Evolutionary conservation across 495 filamentous ascomycete genomes (phyloP).

Genomic region (Trichoderma reesei): DNA sequence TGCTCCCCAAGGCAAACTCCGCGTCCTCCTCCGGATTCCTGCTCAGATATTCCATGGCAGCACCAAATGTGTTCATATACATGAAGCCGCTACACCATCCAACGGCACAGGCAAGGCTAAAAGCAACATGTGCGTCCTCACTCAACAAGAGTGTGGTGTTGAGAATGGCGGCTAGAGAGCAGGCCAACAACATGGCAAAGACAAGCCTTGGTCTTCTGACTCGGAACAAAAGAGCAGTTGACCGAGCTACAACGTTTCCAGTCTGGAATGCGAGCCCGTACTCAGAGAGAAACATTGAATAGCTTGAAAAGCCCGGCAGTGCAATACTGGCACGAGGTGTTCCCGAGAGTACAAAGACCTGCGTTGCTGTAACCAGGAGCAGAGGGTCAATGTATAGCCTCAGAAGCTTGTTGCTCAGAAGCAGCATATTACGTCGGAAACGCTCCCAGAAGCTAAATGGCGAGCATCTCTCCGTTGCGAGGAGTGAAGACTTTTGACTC

Average conservation of each 20-base stretch:
- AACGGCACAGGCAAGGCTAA: neutral
- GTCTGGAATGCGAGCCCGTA: neutral
- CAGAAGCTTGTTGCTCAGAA: neutral
- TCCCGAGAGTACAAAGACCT: neutral
- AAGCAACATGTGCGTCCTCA: neutral
- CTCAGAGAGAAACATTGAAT: neutral
- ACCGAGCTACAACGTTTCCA: conserved; percentile 5
- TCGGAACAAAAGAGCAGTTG: neutral
- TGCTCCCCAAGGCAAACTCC: neutral
- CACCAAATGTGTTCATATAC: neutral
- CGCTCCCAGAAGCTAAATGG: neutral
- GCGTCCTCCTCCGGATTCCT: neutral
- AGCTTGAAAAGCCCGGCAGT: neutral
- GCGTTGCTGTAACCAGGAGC: neutral
- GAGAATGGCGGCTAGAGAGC: neutral
- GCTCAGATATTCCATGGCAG: neutral
- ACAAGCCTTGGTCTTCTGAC: neutral
- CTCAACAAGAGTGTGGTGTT: neutral
- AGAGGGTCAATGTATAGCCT: conserved; percentile 5
- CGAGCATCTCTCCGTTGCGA: neutral
- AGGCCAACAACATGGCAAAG: neutral
- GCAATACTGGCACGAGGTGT: neutral
- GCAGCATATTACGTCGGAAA: neutral
- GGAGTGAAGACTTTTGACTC: neutral
- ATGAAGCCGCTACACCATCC: neutral